A percentile compares a stretch with the other conserved stretches of the same genome.
phyloP scores from a whole-genome alignment of 768 basidiomycete species.

The Amanita pallidorosea region DNA sequence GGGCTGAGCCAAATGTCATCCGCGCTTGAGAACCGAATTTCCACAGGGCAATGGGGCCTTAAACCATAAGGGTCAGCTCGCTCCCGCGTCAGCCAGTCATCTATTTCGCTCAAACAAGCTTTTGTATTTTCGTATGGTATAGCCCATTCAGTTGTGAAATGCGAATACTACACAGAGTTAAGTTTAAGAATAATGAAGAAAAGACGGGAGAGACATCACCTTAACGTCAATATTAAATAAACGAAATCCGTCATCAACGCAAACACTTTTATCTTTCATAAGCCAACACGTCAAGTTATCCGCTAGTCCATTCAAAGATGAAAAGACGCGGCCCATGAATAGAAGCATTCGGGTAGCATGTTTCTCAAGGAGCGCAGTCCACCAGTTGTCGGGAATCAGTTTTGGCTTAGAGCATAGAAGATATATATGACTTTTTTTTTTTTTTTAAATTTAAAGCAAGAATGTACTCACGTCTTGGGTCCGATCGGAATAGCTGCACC shows the following conservation, averaged over 20 bases:
- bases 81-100: conserved; percentile 62
- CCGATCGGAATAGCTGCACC: conserved; percentile 65
- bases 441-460: no score
- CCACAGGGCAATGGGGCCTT: conserved; percentile 85
- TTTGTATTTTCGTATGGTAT: conserved; percentile 62
- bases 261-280: conserved; percentile 37
- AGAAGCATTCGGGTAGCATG: conserved; percentile 80
- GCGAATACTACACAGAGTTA: conserved; percentile 67
- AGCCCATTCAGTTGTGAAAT: conserved; percentile 95
- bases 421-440: conserved; percentile 3
- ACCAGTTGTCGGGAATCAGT: conserved; percentile 47
- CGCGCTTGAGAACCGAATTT: conserved; percentile 77
- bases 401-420: conserved; percentile 30
- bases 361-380: conserved; percentile 62
- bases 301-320: conserved; percentile 50
- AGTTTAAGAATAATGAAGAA: conserved; percentile 7
- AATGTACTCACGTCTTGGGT: conserved; percentile 54
- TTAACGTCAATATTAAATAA: conserved; percentile 93
- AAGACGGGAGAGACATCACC: conserved; percentile 33
- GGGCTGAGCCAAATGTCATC: conserved; percentile 97
- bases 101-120: conserved; percentile 62
- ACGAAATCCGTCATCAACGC: conserved; percentile 67
- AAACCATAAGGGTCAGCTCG: conserved; percentile 58
- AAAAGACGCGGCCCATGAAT: conserved; percentile 61
- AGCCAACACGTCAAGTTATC: conserved; percentile 64